A percentile compares a stretch with the other conserved stretches of the same genome.
Conservation (phyloP, 192 early-diverging fungal genomes). For the Backusella macrospora region DNA sequence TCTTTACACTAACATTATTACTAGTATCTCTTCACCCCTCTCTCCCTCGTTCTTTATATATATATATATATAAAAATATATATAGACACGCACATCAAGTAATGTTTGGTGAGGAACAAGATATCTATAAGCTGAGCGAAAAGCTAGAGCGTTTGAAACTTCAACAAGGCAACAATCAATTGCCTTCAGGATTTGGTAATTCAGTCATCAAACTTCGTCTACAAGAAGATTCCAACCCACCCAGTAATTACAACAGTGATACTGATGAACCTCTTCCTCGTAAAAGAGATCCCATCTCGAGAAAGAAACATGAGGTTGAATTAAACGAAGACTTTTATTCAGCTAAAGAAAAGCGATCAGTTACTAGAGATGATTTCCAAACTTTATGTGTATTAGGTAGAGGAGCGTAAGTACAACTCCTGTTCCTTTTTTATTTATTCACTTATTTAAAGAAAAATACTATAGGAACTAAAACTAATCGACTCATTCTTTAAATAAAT, state of each 20-base stretch:
- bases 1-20: too few relatives aligned
- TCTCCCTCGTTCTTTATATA: too few relatives aligned
- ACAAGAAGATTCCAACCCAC: slow-evolving; percentile 29
- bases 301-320: slow-evolving; percentile 37
- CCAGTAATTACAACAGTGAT: slow-evolving; percentile 38
- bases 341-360: slow-evolving; percentile 30
- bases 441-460: background rate
- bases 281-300: background rate
- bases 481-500: background rate
- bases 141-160: background rate
- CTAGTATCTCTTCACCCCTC: too few relatives aligned
- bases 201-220: slow-evolving; percentile 8
- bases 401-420: slow-evolving; percentile 51
- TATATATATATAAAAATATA: too few relatives aligned
- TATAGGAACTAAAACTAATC: background rate
- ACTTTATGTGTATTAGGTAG: slow-evolving; percentile 51
- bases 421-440: background rate
- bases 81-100: background rate
- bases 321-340: slow-evolving; percentile 44
- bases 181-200: slow-evolving; percentile 29
- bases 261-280: slow-evolving; percentile 33
- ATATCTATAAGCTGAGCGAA: slow-evolving; percentile 8
- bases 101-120: slow-evolving; percentile 2
- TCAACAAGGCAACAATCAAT: background rate
- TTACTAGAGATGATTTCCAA: slow-evolving; percentile 51